Base-by-base conservation (phyloP, 2,329 filamentous ascomycete species). In the Massarina eburnea region DNA sequence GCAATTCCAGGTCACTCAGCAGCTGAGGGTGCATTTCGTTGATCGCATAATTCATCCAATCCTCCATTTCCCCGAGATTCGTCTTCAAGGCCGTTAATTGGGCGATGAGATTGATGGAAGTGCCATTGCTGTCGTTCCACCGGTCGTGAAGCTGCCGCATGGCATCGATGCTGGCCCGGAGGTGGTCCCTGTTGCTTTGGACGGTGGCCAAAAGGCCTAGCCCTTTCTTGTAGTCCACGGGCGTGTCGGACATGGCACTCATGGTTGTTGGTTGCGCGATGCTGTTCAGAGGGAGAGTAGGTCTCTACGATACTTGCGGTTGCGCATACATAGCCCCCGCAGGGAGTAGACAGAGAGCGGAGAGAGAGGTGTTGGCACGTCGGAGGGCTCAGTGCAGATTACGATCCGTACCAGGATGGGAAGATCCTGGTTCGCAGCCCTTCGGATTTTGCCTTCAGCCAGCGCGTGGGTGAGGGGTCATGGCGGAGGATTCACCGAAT, bases 91-190 rank as follows among this genome's bases (percentile, higher is more conserved):
- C 58, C 1, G 65, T 65, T 24, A 68, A 42, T 42, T 69, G 65
- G 36, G 66, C 66, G 48, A 69, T 68, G 17, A 69, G 54, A 40
- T 69, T 68, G 50, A 69, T 69, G 15, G 59, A 62, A 7, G 57
- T 58, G 38, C 52, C 56, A 48, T 59, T 58, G 53, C 52, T 48
- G 49, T 64, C 63, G 37, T 54, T 62, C 57, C 58, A 67, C 34
- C 57, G 64, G 45, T 69, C 62, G 58, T 67, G 65, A 29, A 69
- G 64, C 40, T 65, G 59, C 26, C 66, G 59, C 46, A 69, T 49
- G 29, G 53, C 55, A 44, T 67, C 59, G 45, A 68, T 67, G 30
- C 54, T 57, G 39, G 61, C 56, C 35, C 66, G 64, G 48, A 68
- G 49, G 20, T 60, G 52, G 39, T 64, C 58, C 49, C 62, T 62